Base-by-base conservation (phyloP, 768 basidiomycete species). In the Atractiella rhizophila region DNA sequence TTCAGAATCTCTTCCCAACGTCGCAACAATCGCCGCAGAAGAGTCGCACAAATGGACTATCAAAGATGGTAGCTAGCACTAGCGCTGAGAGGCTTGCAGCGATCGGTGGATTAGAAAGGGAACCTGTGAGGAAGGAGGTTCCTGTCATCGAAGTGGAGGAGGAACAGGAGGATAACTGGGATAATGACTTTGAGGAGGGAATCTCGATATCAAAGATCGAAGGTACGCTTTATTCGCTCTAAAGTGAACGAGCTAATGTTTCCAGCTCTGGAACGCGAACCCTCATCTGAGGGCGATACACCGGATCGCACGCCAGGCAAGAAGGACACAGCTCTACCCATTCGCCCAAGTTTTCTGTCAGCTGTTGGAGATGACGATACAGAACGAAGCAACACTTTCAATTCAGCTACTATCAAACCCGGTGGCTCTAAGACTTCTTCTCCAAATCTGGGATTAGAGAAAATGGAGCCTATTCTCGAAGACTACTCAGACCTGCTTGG, bases 141-240 rank as follows among this genome's bases (percentile, higher is more conserved):
- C 28, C 34, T 13, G 27, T 35, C 5, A 59, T 78, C 19, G 74
- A 71, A 44, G 67, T 69, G 19, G 76, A 75, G 15, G 77, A 85
- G 61, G 75, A 81, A 48, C 77, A 80, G 56, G 77, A 74, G 1
- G 85, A 91, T 56, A 88, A 85, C 48, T 98, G 91, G 91, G 91
- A 98, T 53, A 81, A 85, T 48, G 91, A 98, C 54, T 98, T 98
- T 49, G 82, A 85, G 55, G 82, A 81, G 49, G 82, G 76, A 1
- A 83, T 85, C 26, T 82, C 81, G 0, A 69, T 80, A 39, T 71
- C 74, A 7, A 88, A 85, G 58, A 57, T 86, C 24, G 76, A 76
- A 62, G 73, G 71, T 67, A 47, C 39, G 51, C 41, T 5, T 26
- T 29, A 19, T 42, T 24, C 35, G 32, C 45, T 1, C 39, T 28